Evolutionary conservation across 192 early-diverging fungal species (phyloP).

Genomic region (Entophlyctis luteolus): DNA sequence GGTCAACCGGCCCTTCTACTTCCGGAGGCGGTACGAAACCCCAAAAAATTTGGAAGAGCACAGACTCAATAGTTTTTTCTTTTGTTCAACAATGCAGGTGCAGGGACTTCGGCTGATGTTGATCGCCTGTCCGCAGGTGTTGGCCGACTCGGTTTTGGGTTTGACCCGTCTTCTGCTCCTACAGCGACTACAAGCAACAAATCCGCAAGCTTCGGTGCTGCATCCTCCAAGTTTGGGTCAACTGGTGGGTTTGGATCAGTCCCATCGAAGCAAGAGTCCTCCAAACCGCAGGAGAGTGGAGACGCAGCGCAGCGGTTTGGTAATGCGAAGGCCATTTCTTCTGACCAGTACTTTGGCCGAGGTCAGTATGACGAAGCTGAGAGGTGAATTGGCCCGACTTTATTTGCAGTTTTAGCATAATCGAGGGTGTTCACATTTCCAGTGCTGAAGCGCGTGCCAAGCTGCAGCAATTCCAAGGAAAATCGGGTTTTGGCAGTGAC

Average conservation of each 20-base stretch:
- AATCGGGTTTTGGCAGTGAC: slow-evolving; percentile 51
- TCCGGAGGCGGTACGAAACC: neutral
- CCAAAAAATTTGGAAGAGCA: neutral
- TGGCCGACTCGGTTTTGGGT: slow-evolving; percentile 36
- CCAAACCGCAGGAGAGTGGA: slow-evolving; percentile 35
- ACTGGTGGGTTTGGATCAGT: slow-evolving; percentile 53
- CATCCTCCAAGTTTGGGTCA: neutral
- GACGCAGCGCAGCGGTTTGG: slow-evolving; percentile 77
- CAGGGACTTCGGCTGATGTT: too few species aligned
- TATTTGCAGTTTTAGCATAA: too few species aligned
- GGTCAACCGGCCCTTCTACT: neutral
- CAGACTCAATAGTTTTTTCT: too few species aligned
- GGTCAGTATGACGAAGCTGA: slow-evolving; percentile 57
- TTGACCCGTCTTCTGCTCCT: slow-evolving; percentile 6
- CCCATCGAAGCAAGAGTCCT: neutral
- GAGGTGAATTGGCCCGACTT: slow-evolving; percentile 42
- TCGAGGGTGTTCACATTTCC: slow-evolving; percentile 1
- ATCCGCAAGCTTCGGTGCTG: neutral
- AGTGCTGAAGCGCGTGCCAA: slow-evolving; percentile 46
- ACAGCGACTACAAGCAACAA: neutral
- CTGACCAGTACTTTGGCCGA: slow-evolving; percentile 88
- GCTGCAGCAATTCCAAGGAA: slow-evolving; percentile 50
- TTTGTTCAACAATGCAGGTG: too few species aligned
- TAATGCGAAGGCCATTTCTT: slow-evolving; percentile 81
- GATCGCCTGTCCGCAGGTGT: slow-evolving; percentile 11